phyloP scores from a whole-genome alignment of 2,329 filamentous ascomycete genomes.

The Lecanosticta acicola region DNA sequence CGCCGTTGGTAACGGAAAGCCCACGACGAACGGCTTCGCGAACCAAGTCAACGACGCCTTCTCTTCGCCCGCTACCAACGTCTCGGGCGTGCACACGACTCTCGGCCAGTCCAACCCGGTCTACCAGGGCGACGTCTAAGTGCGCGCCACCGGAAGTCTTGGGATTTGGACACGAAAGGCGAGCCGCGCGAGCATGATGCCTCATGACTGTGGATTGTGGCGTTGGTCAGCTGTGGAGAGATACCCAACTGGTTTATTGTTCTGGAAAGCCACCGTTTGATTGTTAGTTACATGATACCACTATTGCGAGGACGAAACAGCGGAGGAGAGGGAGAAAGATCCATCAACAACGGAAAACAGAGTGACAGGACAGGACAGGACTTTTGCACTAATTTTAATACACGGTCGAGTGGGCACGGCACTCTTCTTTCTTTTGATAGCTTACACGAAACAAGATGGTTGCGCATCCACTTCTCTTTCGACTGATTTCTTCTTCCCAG shows the following conservation, averaged over 20 bases:
- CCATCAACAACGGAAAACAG: not conserved
- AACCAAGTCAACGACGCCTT: constrained; percentile 36
- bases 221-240: constrained; percentile 18
- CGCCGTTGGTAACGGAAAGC: constrained; percentile 14
- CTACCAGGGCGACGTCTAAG: constrained; percentile 35
- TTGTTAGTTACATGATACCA: constrained; percentile 25
- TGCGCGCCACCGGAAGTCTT: not conserved
- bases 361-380: no score
- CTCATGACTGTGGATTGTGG: constrained; percentile 20
- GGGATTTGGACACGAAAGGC: not conserved
- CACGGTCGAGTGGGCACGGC: no score
- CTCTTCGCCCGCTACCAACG: constrained; percentile 9
- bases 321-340: not conserved
- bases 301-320: constrained; percentile 12
- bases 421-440: no score
- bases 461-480: no score
- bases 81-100: constrained; percentile 32
- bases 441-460: no score
- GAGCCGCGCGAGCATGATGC: constrained; percentile 1
- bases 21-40: constrained; percentile 31
- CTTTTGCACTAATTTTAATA: no score
- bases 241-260: constrained; percentile 19
- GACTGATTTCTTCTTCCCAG: no score
- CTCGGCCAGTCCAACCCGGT: constrained; percentile 42
- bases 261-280: constrained; percentile 13